Evolutionary conservation across 805 yeast species (phyloP), one percentile per base, ranked within the genome.

Genomic region (Scheffersomyces spartinae): DNA sequence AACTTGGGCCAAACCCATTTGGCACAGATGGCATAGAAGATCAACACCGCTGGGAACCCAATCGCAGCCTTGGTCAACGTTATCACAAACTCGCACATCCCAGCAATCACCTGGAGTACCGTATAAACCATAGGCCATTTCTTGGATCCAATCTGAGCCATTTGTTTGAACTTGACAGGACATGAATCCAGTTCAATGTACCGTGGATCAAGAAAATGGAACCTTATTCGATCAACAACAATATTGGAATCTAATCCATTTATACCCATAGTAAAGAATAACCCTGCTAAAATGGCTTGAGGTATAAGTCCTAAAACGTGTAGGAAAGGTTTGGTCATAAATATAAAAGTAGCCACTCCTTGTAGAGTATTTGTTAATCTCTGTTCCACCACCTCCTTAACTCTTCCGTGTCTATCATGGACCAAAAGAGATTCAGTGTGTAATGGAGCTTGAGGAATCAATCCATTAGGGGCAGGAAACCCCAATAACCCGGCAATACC

Each of bases 391-490:
- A 86, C 85, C 3, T 68, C 51, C 2, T 57, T 43, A 2, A 69
- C 59, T 26, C 41, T 31, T 1, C 62, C 64, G 27, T 53, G 49
- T 26, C 47, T 45, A 26, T 65, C 64, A 34, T 64, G 63, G 9
- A 80, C 73, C 21, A 83, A 67, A 16, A 88, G 52, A 0, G 95
- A 71, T 21, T 67, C 69, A 0, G 97, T 85, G 40, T 88, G 98
- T 18, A 91, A 46, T 2, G 97, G 97, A 1, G 98, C 97, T 49
- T 88, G 98, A 1, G 98, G 98, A 22, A 88, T 88, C 17, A 88
- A 60, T 0, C 98, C 98, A 51, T 91, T 91, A 0, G 97, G 97
- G 2, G 96, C 85, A 0, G 97, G 98, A 2, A 91, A 64, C 0
- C 97, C 98, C 7, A 88, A 43, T 1, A 88, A 50, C 0, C 97